Conservation (phyloP, 495 filamentous ascomycete genomes). For the Evansstolkia leycettana region DNA sequence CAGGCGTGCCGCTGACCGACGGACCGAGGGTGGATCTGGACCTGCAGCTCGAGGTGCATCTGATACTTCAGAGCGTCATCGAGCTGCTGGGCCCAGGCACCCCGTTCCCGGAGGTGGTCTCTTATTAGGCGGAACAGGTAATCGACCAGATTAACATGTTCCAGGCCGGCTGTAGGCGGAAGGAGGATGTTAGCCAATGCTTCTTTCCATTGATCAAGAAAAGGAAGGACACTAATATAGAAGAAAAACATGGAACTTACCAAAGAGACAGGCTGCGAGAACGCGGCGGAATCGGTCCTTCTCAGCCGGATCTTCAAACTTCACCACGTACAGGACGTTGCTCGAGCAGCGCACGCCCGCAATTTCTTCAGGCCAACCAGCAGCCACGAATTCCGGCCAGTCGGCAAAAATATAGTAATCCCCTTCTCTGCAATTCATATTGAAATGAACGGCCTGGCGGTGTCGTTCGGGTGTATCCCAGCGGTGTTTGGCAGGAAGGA, state of each 20-base stretch:
- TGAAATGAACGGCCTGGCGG: conserved; percentile 25
- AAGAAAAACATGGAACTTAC: conserved; percentile 6
- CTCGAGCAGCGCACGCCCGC: conserved; percentile 11
- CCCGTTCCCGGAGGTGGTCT: conserved; percentile 15
- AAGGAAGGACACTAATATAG: background rate
- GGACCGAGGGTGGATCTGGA: conserved; percentile 3
- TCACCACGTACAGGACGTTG: conserved; percentile 6
- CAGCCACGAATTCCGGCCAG: conserved; percentile 6
- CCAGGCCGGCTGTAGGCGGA: conserved; percentile 10
- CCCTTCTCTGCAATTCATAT: conserved; percentile 9
- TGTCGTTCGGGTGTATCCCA: conserved; percentile 23
- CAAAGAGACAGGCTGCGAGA: conserved; percentile 22
- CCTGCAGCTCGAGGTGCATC: conserved; percentile 12
- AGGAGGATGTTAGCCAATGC: background rate
- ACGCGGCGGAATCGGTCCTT: conserved; percentile 27
- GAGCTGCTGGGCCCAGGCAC: conserved; percentile 7
- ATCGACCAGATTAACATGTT: conserved; percentile 11
- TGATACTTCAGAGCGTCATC: conserved; percentile 14
- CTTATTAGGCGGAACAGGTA: conserved; percentile 26
- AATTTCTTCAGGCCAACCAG: conserved; percentile 3
- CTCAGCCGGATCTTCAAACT: conserved; percentile 11
- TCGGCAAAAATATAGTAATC: conserved; percentile 32
- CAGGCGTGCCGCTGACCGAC: conserved; percentile 21
- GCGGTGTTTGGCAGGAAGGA: conserved; percentile 15
- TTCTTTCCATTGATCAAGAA: no score